Conservation (phyloP, 352 stramenopile genomes). For the Lagenidium sp. region DNA sequence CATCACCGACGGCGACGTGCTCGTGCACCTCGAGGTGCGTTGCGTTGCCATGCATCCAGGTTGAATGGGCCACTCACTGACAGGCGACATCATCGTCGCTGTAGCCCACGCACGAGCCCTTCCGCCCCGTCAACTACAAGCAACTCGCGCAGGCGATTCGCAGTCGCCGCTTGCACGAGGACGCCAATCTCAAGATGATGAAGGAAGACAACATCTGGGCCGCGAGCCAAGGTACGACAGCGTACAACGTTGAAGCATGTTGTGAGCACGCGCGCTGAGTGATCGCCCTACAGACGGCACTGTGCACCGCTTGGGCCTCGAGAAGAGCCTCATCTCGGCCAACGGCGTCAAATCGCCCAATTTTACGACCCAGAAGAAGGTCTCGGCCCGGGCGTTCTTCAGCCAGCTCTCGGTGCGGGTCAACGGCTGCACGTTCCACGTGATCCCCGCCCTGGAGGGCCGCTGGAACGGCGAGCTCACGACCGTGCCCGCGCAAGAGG, state of each 20-base stretch:
- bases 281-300: slow-evolving; percentile 67
- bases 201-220: slow-evolving; percentile 88
- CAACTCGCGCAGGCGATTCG: slow-evolving; percentile 70
- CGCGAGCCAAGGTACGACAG: slow-evolving; percentile 26
- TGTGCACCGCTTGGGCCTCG: slow-evolving; percentile 69
- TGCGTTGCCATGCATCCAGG: background rate
- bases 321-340: slow-evolving; percentile 78
- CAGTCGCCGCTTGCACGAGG: slow-evolving; percentile 67
- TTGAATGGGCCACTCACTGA: background rate
- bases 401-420: slow-evolving; percentile 83
- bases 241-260: too few species aligned
- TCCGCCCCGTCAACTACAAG: slow-evolving; percentile 83
- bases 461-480: slow-evolving; percentile 81
- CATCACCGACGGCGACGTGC: slow-evolving; percentile 65
- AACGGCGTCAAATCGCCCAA: slow-evolving; percentile 34
- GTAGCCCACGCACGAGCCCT: slow-evolving; percentile 69
- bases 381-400: slow-evolving; percentile 61
- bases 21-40: slow-evolving; percentile 76
- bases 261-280: background rate
- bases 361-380: slow-evolving; percentile 47
- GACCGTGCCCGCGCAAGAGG: slow-evolving; percentile 59
- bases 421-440: slow-evolving; percentile 79
- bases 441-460: slow-evolving; percentile 74
- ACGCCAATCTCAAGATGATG: slow-evolving; percentile 77
- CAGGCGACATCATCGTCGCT: background rate